Percentiles rank a stretch among this genome's conserved stretches.
These are phyloP conservation scores for Alternaria metachromatica DNA, from an alignment of 2,329 filamentous ascomycete species.

Conservation along the genomic window DNA sequence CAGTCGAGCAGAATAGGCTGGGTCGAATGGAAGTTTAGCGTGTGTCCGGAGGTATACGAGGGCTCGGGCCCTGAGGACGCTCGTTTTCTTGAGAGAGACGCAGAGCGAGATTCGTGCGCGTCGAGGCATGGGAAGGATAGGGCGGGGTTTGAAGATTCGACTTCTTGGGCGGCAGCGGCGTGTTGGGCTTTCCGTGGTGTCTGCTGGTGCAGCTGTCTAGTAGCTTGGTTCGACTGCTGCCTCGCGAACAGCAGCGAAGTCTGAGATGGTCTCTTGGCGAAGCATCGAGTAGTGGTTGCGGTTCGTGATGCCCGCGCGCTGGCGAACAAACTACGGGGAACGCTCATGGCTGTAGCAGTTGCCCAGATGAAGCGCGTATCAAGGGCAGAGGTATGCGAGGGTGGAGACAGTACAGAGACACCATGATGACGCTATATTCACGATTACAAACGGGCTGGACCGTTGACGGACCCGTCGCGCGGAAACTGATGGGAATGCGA, in stretches of 20 bases:
- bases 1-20: slow-evolving; percentile 86
- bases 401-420: slow-evolving; percentile 11
- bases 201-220: slow-evolving; percentile 40
- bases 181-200: slow-evolving; percentile 33
- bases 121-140: slow-evolving; percentile 52
- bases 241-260: slow-evolving; percentile 16
- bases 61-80: slow-evolving; percentile 82
- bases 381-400: slow-evolving; percentile 8
- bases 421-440: slow-evolving; percentile 25
- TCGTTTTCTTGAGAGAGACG: slow-evolving; percentile 74
- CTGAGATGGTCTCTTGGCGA: slow-evolving; percentile 14
- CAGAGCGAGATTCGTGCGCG: slow-evolving; percentile 59
- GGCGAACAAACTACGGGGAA: slow-evolving; percentile 36
- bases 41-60: slow-evolving; percentile 89
- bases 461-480: slow-evolving; percentile 1
- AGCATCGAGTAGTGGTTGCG: slow-evolving; percentile 7
- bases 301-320: slow-evolving; percentile 28
- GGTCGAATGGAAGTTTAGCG: slow-evolving; percentile 75
- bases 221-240: slow-evolving; percentile 31
- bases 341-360: slow-evolving; percentile 33
- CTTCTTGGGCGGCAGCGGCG: slow-evolving; percentile 26
- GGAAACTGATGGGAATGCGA: slow-evolving; percentile 16
- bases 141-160: slow-evolving; percentile 49
- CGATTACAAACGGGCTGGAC: slow-evolving; percentile 22
- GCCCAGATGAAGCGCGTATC: not conserved